Conservation (phyloP, 2,329 filamentous ascomycete genomes). For the Colletotrichum sp. region DNA sequence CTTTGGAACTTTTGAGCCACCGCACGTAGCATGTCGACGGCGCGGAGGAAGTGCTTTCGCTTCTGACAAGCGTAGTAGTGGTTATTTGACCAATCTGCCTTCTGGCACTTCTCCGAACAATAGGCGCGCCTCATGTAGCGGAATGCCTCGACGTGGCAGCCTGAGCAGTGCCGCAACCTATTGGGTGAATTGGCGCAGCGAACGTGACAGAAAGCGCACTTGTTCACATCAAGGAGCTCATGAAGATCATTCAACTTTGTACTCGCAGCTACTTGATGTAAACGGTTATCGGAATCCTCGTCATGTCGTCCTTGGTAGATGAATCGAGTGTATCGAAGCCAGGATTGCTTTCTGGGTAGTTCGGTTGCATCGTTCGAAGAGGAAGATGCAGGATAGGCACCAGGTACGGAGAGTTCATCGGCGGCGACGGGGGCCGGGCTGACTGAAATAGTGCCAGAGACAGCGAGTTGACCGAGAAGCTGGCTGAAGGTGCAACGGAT, state of each 20-base stretch:
- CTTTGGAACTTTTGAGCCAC: constrained; percentile 6
- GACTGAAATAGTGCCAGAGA: neutral
- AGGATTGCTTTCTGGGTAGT: neutral
- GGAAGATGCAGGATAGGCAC: neutral
- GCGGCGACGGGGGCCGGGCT: neutral
- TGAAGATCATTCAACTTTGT: neutral
- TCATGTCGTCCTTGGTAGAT: constrained; percentile 13
- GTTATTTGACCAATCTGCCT: neutral
- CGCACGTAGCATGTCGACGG: neutral
- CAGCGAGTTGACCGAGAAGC: neutral
- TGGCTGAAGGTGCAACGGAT: constrained; percentile 17
- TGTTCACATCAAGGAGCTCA: neutral
- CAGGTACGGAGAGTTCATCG: neutral
- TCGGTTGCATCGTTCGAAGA: neutral
- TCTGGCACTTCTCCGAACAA: constrained; percentile 12
- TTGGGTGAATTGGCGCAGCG: neutral
- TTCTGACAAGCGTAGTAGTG: constrained; percentile 11
- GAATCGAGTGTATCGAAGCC: constrained; percentile 10
- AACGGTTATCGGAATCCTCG: neutral
- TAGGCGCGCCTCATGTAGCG: neutral
- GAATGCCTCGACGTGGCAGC: constrained; percentile 1
- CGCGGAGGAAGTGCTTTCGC: constrained; percentile 15
- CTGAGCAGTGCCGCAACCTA: neutral
- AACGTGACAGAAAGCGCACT: neutral
- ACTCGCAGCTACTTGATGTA: neutral